Base-by-base conservation (phyloP, 73 alveolate species). In the Urostyla sp. region DNA sequence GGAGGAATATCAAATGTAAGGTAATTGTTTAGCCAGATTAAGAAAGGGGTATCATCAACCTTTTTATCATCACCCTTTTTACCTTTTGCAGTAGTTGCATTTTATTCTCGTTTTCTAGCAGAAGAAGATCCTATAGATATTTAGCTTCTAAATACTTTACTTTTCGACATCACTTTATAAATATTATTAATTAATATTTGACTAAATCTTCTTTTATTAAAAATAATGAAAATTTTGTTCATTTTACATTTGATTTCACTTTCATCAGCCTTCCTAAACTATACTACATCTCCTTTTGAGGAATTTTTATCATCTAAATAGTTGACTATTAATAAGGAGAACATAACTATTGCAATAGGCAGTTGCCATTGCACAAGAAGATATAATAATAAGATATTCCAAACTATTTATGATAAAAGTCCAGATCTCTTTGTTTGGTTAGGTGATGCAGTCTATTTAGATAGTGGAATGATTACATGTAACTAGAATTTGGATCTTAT, bases 1-100 rank as follows among this genome's bases (percentile, higher is more conserved):
- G 94, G 94, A 4, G 79, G 80, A 18, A 87, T 46, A 37, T 88
- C 92, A 50, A 50, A 59, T 88, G 63, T 85, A 0, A 55, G 61
- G 59, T 78, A 30, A 23, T 28, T 28, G 58, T 30, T 35, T 5
- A 72, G 43, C 57, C 58, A 18, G 31, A 40, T 26, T 45, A 50
- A 32, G 31, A 72, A 16, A 27, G 31, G 74, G 43, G 32, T 28
- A 15, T 58, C 15, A 15, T n/a, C 21, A 27, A 28, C 1, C 30
- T 18, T 0, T 15, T 13, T 24, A 15, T 15, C 51, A 11, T 40
- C 15, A 15, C 20, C 10, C 51, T 40, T 11, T 11, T 10, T 40
- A 11, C 15, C 10, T 15, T 40, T 11, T 10, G 20, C 51, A 11
- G 51, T 11, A 11, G 10, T 40, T 40, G 51, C 15, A 15, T 40